Evolutionary conservation across 208 protist genomes (phyloP).

Genomic region (Endotrypanum monterogeii): DNA sequence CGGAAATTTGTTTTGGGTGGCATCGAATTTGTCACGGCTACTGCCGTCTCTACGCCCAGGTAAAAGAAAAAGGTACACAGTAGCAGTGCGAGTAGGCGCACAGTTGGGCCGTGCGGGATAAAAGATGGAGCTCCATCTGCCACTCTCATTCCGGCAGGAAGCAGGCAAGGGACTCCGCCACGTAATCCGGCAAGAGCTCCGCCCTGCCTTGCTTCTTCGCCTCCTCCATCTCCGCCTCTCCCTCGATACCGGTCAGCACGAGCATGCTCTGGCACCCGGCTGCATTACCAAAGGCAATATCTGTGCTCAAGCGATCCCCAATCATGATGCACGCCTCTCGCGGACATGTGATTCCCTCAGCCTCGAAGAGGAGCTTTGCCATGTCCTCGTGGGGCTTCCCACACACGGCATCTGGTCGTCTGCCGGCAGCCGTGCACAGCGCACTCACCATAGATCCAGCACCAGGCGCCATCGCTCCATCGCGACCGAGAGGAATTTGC

Average conservation of each 20-base stretch:
- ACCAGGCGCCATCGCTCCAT: conserved; percentile 51
- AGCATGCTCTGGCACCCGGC: conserved; percentile 63
- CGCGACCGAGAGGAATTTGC: conserved; percentile 50
- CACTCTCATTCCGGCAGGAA: conserved; percentile 36
- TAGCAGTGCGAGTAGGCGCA: no score
- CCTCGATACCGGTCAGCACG: conserved; percentile 67
- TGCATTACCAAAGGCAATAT: conserved; percentile 75
- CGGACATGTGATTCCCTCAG: conserved; percentile 49
- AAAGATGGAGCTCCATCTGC: no score
- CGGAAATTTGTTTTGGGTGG: no score
- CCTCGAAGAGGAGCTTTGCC: conserved; percentile 53
- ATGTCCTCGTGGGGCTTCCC: conserved; percentile 72
- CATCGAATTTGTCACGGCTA: no score
- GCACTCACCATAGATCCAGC: conserved; percentile 52
- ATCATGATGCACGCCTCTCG: conserved; percentile 67
- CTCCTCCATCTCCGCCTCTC: conserved; percentile 38
- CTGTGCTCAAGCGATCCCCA: conserved; percentile 76
- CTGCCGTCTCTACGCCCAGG: no score
- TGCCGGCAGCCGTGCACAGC: conserved; percentile 34
- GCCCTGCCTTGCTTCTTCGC: conserved; percentile 33
- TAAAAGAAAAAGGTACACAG: no score
- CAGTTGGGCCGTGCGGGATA: no score
- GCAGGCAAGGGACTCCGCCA: conserved; percentile 58
- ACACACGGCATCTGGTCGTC: conserved; percentile 54
- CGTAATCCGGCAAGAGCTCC: conserved; percentile 51